Evolutionary conservation across 768 basidiomycete species (phyloP), one percentile per base, ranked within the genome.

Genomic region (Agrocybe praecox): DNA sequence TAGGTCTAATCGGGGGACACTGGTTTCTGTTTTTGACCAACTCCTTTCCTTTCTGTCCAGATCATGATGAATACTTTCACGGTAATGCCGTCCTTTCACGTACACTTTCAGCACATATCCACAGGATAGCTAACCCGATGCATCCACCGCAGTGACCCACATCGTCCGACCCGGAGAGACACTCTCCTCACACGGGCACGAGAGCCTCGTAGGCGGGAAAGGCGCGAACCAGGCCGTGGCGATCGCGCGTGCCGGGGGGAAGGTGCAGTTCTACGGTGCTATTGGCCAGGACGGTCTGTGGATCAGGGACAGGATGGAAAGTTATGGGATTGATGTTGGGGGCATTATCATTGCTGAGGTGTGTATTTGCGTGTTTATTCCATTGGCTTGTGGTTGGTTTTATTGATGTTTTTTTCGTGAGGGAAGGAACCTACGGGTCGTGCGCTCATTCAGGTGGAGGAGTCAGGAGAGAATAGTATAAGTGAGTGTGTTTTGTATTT

Each of bases 171-270:
- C 85, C 1, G 85, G 85, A 26, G 79, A 87, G 67, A 87, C 85
- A 4, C 80, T 85, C 24, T 84, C 83, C 1, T 85, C 86, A 8
- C 67, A 70, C 24, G 64, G 59, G 1, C 77, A 82, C 50, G 78
- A 80, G 49, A 76, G 80, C 49, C 75, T 80, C 0, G 73, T 80
- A 2, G 85, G 86, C 5, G 86, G 85, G 1, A 87, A 87, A 65
- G 86, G 86, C 32, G 85, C 82, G 9, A 87, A 87, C 65, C 85
- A 87, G 66, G 82, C 86, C 6, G 80, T 81, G 6, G 83, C 85
- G 2, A 73, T 86, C 19, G 77, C 79, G 0, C 75, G 75, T 36
- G 84, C 86, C 15, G 81, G 81, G 12, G 82, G 74, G 1, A 60
- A 53, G 5, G 82, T 78, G 14, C 68, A 72, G 49, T 76, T 86